phyloP scores from a whole-genome alignment of 192 early-diverging fungal genomes.

The Coemansia brasiliensis region DNA sequence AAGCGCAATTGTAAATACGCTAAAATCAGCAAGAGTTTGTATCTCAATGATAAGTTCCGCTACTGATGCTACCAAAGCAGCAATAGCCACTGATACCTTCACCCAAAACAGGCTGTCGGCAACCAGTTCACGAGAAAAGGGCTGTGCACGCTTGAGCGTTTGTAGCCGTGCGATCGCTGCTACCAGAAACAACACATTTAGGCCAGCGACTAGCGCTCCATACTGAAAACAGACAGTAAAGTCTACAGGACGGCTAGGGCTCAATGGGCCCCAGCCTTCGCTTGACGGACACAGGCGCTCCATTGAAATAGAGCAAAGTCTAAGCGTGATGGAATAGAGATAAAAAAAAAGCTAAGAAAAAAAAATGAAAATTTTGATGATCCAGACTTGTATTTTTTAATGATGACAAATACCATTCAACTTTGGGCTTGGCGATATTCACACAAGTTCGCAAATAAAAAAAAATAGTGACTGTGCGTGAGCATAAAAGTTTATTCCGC shows the following conservation, averaged over 20 bases:
- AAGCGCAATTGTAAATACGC: conserved; percentile 26
- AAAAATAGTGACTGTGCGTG: not conserved
- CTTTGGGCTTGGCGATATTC: too few relatives aligned
- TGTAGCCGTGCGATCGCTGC: conserved; percentile 19
- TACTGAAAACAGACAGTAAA: conserved; percentile 50
- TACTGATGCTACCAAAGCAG: conserved; percentile 26
- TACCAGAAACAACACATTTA: conserved; percentile 27
- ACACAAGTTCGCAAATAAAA: too few relatives aligned
- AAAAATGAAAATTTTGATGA: not conserved
- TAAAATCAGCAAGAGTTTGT: not conserved
- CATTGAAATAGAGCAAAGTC: conserved; percentile 3
- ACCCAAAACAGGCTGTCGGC: conserved; percentile 27
- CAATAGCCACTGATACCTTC: conserved; percentile 20
- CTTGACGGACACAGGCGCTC: conserved; percentile 24
- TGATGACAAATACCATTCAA: too few relatives aligned
- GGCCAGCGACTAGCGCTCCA: conserved; percentile 21
- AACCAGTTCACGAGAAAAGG: conserved; percentile 13
- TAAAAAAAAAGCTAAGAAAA: not conserved
- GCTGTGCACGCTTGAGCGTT: not conserved
- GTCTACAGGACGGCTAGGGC: conserved; percentile 43
- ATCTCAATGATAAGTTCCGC: conserved; percentile 19
- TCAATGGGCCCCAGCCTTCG: conserved; percentile 56
- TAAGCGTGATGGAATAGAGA: not conserved
- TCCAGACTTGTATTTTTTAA: too few relatives aligned
- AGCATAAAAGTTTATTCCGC: too few relatives aligned